Conservation (phyloP, 2,329 filamentous ascomycete species). For the Tolypocladium album region DNA sequence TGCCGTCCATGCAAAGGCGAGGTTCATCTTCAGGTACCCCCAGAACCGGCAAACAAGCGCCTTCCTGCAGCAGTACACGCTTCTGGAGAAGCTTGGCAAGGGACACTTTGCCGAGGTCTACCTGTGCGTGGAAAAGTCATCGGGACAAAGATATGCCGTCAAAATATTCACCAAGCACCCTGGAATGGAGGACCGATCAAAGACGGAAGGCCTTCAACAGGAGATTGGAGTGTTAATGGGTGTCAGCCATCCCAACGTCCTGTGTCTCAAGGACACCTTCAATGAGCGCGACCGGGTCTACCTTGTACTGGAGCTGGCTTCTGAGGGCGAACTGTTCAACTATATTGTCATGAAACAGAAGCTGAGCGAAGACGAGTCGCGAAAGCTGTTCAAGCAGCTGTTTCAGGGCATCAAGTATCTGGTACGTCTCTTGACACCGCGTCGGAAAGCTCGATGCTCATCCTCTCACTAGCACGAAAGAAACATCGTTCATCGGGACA, state of each 20-base stretch:
- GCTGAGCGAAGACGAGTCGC: slow-evolving; percentile 70
- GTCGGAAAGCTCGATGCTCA: neutral
- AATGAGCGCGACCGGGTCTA: slow-evolving; percentile 87
- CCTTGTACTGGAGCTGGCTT: slow-evolving; percentile 78
- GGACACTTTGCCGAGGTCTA: slow-evolving; percentile 94
- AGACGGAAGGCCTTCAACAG: slow-evolving; percentile 79
- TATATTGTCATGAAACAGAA: slow-evolving; percentile 87
- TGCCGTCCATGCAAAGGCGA: slow-evolving; percentile 70
- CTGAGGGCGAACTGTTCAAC: slow-evolving; percentile 94
- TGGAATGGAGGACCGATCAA: slow-evolving; percentile 72
- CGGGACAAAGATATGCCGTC: slow-evolving; percentile 76
- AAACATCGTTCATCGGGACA: slow-evolving; percentile 94
- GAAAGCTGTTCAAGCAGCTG: slow-evolving; percentile 80
- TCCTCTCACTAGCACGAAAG: slow-evolving; percentile 64
- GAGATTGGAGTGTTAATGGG: slow-evolving; percentile 96
- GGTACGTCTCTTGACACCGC: slow-evolving; percentile 42
- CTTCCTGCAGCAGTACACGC: slow-evolving; percentile 78
- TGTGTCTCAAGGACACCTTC: slow-evolving; percentile 92
- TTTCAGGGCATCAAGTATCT: slow-evolving; percentile 93
- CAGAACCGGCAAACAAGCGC: slow-evolving; percentile 59
- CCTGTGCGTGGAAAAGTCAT: slow-evolving; percentile 75
- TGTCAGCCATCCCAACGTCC: slow-evolving; percentile 86
- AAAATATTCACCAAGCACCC: slow-evolving; percentile 87
- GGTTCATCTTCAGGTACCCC: slow-evolving; percentile 89
- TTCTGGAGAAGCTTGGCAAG: slow-evolving; percentile 80